phyloP scores from a whole-genome alignment of 495 filamentous ascomycete species.

The Tuber calosporum region DNA sequence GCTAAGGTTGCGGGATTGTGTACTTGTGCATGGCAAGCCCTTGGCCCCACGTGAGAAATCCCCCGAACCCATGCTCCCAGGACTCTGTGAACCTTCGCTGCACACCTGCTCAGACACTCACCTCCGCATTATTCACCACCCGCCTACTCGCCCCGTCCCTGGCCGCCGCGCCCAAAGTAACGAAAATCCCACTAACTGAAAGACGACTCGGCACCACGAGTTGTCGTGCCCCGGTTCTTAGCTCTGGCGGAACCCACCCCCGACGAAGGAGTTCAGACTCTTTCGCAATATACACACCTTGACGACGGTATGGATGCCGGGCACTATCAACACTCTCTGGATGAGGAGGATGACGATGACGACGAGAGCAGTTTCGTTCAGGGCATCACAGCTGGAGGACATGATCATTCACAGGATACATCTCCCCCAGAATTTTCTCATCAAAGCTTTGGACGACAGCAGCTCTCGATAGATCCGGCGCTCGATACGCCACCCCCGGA shows the following conservation, averaged over 20 bases:
- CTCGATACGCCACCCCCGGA: conserved; percentile 36
- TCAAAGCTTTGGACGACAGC: conserved; percentile 24
- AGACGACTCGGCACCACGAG: conserved; percentile 31
- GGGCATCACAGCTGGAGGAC: conserved; percentile 26
- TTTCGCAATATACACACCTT: conserved; percentile 38
- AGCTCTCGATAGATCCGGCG: conserved; percentile 39
- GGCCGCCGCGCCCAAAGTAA: conserved; percentile 16
- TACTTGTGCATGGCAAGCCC: conserved; percentile 35
- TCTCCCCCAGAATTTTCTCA: conserved; percentile 25
- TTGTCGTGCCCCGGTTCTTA: conserved; percentile 15
- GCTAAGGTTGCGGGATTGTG: conserved; percentile 11
- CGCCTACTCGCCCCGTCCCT: conserved; percentile 5
- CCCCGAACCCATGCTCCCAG: conserved; percentile 28
- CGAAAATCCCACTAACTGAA: conserved; percentile 31
- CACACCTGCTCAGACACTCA: conserved; percentile 12
- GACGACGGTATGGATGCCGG: conserved; percentile 38
- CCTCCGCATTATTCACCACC: conserved; percentile 21
- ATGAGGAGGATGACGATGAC: conserved; percentile 36
- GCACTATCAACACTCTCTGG: conserved; percentile 38
- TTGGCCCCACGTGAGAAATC: conserved; percentile 23
- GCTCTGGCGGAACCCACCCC: conserved; percentile 39
- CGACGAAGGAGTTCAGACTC: conserved; percentile 40
- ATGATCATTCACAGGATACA: conserved; percentile 25
- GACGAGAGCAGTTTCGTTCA: conserved; percentile 31
- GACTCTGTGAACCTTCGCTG: conserved; percentile 18